Evolutionary conservation across 495 filamentous ascomycete genomes (phyloP).

Genomic region (Neurospora sp.): DNA sequence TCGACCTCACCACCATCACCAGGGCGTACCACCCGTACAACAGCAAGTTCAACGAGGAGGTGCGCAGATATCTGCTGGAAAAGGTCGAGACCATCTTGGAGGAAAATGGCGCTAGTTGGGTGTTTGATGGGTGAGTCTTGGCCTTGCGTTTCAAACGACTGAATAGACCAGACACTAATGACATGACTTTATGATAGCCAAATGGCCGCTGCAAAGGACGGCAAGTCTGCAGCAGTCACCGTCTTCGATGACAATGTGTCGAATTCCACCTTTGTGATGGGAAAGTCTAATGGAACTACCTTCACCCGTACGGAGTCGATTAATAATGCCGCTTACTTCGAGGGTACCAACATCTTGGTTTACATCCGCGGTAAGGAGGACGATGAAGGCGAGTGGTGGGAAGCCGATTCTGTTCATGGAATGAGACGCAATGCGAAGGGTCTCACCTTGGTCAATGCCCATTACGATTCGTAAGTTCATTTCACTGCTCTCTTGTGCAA

Average conservation of each 20-base stretch:
- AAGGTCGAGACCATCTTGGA: constrained; percentile 60
- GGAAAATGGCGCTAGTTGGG: constrained; percentile 37
- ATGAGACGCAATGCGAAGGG: constrained; percentile 48
- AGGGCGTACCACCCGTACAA: constrained; percentile 81
- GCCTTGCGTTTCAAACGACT: not conserved
- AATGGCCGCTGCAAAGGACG: constrained; percentile 2
- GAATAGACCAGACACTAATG: not conserved
- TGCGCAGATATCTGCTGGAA: constrained; percentile 65
- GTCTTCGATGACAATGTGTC: constrained; percentile 70
- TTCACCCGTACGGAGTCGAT: not conserved
- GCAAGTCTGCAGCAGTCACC: constrained; percentile 32
- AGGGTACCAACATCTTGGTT: constrained; percentile 86
- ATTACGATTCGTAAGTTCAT: constrained; percentile 59
- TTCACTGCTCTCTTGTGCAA: not conserved
- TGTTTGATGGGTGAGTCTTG: constrained; percentile 17
- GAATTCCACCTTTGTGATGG: constrained; percentile 54
- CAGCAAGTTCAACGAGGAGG: constrained; percentile 67
- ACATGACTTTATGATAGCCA: not conserved
- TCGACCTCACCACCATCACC: constrained; percentile 68
- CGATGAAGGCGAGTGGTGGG: constrained; percentile 56
- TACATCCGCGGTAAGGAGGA: constrained; percentile 80
- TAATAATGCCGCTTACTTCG: constrained; percentile 60
- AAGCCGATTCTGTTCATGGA: constrained; percentile 25
- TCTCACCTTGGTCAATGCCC: constrained; percentile 85
- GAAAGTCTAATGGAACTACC: not conserved